These are phyloP conservation scores for Proliferodiscus dingleyae DNA, from an alignment of 2,329 filamentous ascomycete genomes.

Conservation along the genomic window DNA sequence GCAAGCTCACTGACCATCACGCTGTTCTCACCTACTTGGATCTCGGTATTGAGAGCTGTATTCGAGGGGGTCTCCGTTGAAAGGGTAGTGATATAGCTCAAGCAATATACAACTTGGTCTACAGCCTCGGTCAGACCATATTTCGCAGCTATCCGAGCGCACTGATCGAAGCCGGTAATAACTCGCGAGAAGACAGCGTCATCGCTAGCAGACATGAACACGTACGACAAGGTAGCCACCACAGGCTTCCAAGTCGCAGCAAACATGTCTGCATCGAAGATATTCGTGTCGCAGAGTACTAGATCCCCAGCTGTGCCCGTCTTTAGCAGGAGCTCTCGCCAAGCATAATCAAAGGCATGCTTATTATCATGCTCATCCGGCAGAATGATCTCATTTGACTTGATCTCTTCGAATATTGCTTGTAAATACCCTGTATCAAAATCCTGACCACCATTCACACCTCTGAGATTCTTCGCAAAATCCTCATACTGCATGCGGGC, in stretches of 20 bases:
- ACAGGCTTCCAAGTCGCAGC: constrained; percentile 93
- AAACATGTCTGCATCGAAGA: constrained; percentile 98
- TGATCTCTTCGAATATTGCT: constrained; percentile 86
- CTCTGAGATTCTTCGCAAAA: constrained; percentile 84
- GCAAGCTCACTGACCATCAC: constrained; percentile 99
- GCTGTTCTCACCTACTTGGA: constrained; percentile 84
- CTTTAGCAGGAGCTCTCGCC: constrained; percentile 90
- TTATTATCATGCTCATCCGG: constrained; percentile 97
- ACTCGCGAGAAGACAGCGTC: constrained; percentile 92
- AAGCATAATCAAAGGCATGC: constrained; percentile 94
- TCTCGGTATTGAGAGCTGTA: constrained; percentile 88
- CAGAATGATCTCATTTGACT: constrained; percentile 88
- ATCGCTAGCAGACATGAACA: constrained; percentile 98
- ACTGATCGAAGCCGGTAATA: constrained; percentile 93
- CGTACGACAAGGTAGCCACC: constrained; percentile 89
- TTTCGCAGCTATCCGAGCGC: constrained; percentile 82
- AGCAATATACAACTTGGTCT: constrained; percentile 86
- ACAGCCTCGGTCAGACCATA: constrained; percentile 81
- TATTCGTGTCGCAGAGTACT: constrained; percentile 79
- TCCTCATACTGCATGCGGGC: constrained; percentile 81
- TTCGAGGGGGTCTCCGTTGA: constrained; percentile 71
- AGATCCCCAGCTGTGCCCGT: constrained; percentile 70
- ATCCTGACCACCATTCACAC: constrained; percentile 80
- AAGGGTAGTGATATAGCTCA: constrained; percentile 86
- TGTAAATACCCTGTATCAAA: constrained; percentile 80